A percentile compares a stretch with the other conserved stretches of the same genome.
These are phyloP conservation scores for Pholiota molesta DNA, from an alignment of 768 basidiomycete species.

Conservation along the genomic window DNA sequence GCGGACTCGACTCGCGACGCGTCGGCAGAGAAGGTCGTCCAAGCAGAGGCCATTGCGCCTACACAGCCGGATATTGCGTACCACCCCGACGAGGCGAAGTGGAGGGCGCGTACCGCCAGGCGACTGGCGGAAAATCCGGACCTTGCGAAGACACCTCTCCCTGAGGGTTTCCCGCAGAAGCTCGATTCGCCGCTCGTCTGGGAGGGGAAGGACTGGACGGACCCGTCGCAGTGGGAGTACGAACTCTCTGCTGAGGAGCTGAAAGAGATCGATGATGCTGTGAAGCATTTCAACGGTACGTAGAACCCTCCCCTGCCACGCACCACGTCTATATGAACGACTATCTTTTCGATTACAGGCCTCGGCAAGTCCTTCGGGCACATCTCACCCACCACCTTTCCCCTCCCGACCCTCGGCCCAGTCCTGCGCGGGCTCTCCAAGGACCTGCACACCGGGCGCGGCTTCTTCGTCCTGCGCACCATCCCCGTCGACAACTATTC, in stretches of 20 bases:
- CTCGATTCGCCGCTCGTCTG: constrained; percentile 42
- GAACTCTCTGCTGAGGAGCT: constrained; percentile 33
- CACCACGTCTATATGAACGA: not conserved
- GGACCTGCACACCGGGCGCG: constrained; percentile 46
- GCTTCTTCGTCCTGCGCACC: constrained; percentile 50
- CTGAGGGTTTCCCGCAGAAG: constrained; percentile 39
- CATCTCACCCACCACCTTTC: constrained; percentile 40
- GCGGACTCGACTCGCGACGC: not conserved
- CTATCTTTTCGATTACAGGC: constrained; percentile 15
- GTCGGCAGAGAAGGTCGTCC: not conserved
- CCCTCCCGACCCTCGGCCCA: constrained; percentile 42
- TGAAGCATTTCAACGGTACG: constrained; percentile 36
- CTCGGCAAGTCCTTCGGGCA: constrained; percentile 30
- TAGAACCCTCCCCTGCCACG: not conserved
- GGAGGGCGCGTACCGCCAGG: constrained; percentile 38
- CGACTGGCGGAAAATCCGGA: constrained; percentile 38
- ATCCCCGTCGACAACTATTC: constrained; percentile 47
- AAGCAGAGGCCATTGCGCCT: not conserved
- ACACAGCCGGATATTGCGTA: constrained; percentile 41
- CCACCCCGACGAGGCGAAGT: constrained; percentile 41
- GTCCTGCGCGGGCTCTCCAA: constrained; percentile 36
- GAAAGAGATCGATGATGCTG: constrained; percentile 40
- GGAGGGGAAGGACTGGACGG: constrained; percentile 45
- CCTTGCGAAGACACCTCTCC: constrained; percentile 31
- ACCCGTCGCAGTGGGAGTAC: constrained; percentile 43